Evolutionary conservation across 1,284 basidiomycete genomes (phyloP), one percentile per base, ranked within the genome.

Genomic region (Coriolopsis trogii): DNA sequence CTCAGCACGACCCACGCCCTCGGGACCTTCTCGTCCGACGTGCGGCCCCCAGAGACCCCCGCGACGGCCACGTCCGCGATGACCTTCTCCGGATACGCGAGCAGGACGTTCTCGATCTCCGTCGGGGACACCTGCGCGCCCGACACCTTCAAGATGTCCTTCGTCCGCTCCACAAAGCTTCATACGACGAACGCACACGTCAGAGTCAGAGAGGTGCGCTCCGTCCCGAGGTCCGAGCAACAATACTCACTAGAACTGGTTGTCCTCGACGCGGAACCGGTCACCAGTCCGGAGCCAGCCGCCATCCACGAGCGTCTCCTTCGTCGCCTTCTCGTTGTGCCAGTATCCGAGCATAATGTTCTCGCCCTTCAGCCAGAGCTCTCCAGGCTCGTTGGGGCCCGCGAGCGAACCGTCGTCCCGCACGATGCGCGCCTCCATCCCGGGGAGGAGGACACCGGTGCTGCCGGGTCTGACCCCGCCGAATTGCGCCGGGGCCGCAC

Each of bases 241-340:
- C n/a, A n/a, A n/a, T 38, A 71, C 84, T 34, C 56, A 89, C 87
- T 79, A 89, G 62, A 89, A 80, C 45, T 79, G 75, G 0, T 80
- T 82, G 6, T 81, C 71, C 53, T 74, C 79, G 6, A 80, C 78
- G 34, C 76, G 73, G 63, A 90, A 85, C 49, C 75, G 72, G 66
- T 91, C 89, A 1, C 89, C 89, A 0, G 88, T 91, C 45, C 72
- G 73, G 26, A 91, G 61, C 89, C 89, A 91, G 13, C 86, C 88
- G n/a, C n/a, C n/a, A 49, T 65, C 68, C 3, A 80, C 64, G 63
- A 91, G 90, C 0, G 87, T 82, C 59, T 82, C 80, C 45, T 71
- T 70, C 10, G 81, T 89, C 0, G 87, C 84, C 54, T 79, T 73
- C 48, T 80, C 77, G 64, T 91, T 85, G 38, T 81, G 78, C 80